Percentiles rank a stretch among this genome's conserved stretches.
Evolutionary conservation across 2,329 filamentous ascomycete genomes (phyloP).

Genomic region (Dactylellina haptotyla): DNA sequence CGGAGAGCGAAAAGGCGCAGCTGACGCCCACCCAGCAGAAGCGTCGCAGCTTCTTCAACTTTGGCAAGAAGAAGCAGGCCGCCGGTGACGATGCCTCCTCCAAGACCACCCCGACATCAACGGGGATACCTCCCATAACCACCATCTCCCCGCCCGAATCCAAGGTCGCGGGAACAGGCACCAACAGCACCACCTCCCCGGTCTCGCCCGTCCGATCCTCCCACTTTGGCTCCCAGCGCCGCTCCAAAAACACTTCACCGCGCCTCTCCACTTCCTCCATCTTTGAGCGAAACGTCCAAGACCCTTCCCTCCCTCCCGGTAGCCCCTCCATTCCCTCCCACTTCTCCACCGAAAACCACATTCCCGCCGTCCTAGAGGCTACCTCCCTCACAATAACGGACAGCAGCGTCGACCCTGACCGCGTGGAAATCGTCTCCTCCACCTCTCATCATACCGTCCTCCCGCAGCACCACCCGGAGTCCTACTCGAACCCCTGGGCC

Average conservation of each 20-base stretch:
- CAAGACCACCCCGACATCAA: constrained; percentile 59
- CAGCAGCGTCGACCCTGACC: constrained; percentile 81
- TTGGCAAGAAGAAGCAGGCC: constrained; percentile 72
- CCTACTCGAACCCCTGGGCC: constrained; percentile 45
- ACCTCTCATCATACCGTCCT: constrained; percentile 62
- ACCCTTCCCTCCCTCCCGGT: constrained; percentile 65
- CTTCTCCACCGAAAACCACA: constrained; percentile 92
- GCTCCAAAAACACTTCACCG: constrained; percentile 63
- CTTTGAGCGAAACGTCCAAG: constrained; percentile 92
- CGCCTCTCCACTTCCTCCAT: constrained; percentile 66
- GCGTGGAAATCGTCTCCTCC: constrained; percentile 87
- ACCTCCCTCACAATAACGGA: constrained; percentile 93
- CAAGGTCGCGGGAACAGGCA: constrained; percentile 27
- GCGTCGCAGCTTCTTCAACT: constrained; percentile 66
- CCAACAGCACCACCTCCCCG: constrained; percentile 50
- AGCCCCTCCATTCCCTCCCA: constrained; percentile 88
- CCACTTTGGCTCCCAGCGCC: constrained; percentile 61
- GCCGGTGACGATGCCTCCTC: constrained; percentile 60
- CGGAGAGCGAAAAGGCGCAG: constrained; percentile 51
- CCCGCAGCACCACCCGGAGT: constrained; percentile 32
- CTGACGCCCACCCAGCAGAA: constrained; percentile 50
- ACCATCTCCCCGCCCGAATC: constrained; percentile 60
- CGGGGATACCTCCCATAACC: constrained; percentile 60
- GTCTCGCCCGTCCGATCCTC: constrained; percentile 75
- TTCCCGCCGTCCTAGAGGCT: constrained; percentile 89